These are phyloP conservation scores for Delphinella strobiligena DNA, from an alignment of 2,329 filamentous ascomycete species.

Conservation along the genomic window DNA sequence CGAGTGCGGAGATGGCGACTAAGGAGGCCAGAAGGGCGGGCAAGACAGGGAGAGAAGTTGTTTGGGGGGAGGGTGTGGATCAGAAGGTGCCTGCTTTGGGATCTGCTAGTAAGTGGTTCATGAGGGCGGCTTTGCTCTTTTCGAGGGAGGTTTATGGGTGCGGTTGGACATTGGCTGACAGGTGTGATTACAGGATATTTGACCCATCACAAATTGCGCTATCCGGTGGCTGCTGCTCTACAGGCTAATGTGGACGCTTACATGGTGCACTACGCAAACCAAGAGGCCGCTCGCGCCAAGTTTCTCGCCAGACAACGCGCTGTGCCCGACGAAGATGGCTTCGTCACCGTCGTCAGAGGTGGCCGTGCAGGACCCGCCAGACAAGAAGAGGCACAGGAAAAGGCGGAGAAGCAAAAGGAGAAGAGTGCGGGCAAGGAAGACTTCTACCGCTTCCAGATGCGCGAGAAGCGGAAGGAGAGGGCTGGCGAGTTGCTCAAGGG, in stretches of 20 bases:
- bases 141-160: no score
- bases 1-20: conserved; percentile 62
- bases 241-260: conserved; percentile 70
- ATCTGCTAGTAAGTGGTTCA: conserved; percentile 20
- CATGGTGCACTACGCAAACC: conserved; percentile 64
- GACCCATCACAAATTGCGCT: conserved; percentile 57
- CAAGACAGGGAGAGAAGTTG: conserved; percentile 45
- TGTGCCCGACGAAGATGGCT: conserved; percentile 87
- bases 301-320: conserved; percentile 53
- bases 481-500: conserved; percentile 55
- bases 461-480: conserved; percentile 66
- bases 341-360: conserved; percentile 79
- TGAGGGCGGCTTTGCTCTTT: no score
- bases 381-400: conserved; percentile 54
- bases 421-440: conserved; percentile 53
- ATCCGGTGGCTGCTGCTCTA: conserved; percentile 55
- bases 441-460: conserved; percentile 75
- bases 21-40: conserved; percentile 57
- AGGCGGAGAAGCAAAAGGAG: conserved; percentile 50
- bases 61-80: conserved; percentile 55
- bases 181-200: conserved; percentile 35
- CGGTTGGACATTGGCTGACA: neutral
- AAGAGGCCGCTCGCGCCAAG: conserved; percentile 53
- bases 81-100: conserved; percentile 49
- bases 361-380: conserved; percentile 62